Base-by-base conservation (phyloP, 306 rosid species). In the Elaeagnus macrophylla region DNA sequence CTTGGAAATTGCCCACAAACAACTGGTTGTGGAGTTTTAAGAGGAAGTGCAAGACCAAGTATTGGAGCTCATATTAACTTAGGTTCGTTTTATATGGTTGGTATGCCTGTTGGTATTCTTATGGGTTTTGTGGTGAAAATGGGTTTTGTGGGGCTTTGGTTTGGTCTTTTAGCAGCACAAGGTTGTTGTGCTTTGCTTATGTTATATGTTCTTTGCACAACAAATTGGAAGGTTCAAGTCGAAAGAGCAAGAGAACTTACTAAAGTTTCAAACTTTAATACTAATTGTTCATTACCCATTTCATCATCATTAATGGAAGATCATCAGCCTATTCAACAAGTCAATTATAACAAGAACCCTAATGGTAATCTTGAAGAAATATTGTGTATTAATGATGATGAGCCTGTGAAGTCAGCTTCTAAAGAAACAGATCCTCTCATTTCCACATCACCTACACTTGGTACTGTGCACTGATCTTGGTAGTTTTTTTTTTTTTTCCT, bases 121-220 rank as follows among this genome's bases (percentile, higher is more conserved):
- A 66, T 79, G 58, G 99, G 94, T 19, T 93, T 93, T 36, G 75
- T 73, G 3, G 40, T 20, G 0, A 79, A 77, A 51, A 53, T 79
- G 81, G 99, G 94, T 4, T 93, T 93, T 57, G 39, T 82, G 0
- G 99, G 99, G 44, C 88, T 93, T 9, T 93, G 99, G 99, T 49
- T 93, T 3, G 99, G 99, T 37, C 84, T 93, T 73, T 86, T 93
- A 79, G 94, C 96, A 1, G 99, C 99, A 55, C 99, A 93, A 81
- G 94, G 54, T 49, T 66, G 76, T 0, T 93, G 99, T 12, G 99
- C 94, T 2, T 39, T 67, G 50, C 82, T 87, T 59, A 93, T 93
- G 99, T 8, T 93, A 0, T 69, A 69, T 60, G 96, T 81, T 66
- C 94, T 93, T 16, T 65, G 60, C 55, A 79, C 64, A 20, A 93